Conservation (phyloP, 2,329 filamentous ascomycete species). For the Reticulascus tulasneorum region DNA sequence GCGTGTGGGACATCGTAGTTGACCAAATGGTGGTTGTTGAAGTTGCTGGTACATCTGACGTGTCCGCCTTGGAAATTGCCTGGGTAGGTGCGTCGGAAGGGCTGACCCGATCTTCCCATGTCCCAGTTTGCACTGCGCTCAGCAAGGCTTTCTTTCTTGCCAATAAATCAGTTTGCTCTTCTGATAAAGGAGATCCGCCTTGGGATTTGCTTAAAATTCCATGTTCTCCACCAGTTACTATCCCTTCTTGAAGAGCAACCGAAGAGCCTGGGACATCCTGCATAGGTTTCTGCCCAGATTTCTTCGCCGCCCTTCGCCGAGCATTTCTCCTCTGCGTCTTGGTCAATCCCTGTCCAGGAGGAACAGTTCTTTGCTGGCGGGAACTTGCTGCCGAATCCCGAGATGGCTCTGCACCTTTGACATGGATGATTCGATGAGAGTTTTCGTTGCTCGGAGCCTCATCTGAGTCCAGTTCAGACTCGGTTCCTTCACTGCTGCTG, state of each 20-base stretch:
- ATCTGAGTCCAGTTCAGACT: constrained; percentile 28
- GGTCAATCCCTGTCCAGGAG: constrained; percentile 32
- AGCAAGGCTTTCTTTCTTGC: constrained; percentile 39
- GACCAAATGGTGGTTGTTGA: no score
- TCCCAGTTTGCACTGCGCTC: no score
- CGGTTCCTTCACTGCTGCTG: constrained; percentile 15
- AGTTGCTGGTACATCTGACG: no score
- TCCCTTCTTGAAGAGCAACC: no score
- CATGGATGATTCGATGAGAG: constrained; percentile 3
- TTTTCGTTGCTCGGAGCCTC: constrained; percentile 31
- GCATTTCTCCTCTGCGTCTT: constrained; percentile 50
- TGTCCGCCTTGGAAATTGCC: background rate
- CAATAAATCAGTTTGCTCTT: constrained; percentile 23
- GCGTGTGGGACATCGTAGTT: no score
- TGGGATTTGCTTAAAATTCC: no score
- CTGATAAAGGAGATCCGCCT: no score
- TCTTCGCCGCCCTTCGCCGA: constrained; percentile 38
- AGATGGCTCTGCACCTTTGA: no score
- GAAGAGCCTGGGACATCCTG: no score
- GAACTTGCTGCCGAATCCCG: constrained; percentile 3
- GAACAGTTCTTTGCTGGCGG: constrained; percentile 15
- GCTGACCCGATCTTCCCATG: no score
- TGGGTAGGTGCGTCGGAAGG: constrained; percentile 5
- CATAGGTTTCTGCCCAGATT: constrained; percentile 3
- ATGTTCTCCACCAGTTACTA: no score